phyloP scores from a whole-genome alignment of 352 stramenopile genomes.

The Nothophytophthora sp. region DNA sequence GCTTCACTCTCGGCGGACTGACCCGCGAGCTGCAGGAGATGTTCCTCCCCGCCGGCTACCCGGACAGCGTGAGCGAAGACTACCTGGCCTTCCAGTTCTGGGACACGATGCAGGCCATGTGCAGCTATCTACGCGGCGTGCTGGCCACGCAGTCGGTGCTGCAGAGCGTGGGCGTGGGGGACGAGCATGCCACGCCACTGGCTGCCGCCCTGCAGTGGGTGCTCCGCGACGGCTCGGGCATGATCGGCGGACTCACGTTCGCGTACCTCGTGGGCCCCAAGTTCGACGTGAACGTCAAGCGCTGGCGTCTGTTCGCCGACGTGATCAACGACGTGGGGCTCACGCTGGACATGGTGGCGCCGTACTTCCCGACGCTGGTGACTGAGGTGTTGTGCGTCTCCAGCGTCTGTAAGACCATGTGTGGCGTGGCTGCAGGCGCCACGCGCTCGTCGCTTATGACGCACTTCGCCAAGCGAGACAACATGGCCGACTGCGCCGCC shows the following conservation, averaged over 20 bases:
- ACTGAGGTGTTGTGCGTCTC: conserved; percentile 82
- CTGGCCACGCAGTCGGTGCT: conserved; percentile 93
- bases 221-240: conserved; percentile 71
- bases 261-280: conserved; percentile 88
- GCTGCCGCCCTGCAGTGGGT: conserved; percentile 82
- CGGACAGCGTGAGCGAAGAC: conserved; percentile 84
- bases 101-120: conserved; percentile 95
- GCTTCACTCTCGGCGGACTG: conserved; percentile 36
- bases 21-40: conserved; percentile 77
- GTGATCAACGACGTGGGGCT: conserved; percentile 96
- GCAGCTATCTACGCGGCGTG: conserved; percentile 94
- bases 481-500: conserved; percentile 92
- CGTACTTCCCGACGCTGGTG: conserved; percentile 63
- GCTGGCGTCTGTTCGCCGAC: conserved; percentile 96
- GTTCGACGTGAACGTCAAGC: conserved; percentile 96
- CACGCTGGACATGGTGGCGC: conserved; percentile 86
- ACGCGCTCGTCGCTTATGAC: conserved; percentile 93
- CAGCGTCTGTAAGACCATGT: conserved; percentile 95
- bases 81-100: conserved; percentile 97
- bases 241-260: conserved; percentile 94
- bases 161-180: conserved; percentile 92
- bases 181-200: conserved; percentile 76
- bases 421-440: conserved; percentile 92
- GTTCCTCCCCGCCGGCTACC: conserved; percentile 86
- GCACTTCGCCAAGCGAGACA: conserved; percentile 88